A percentile compares a stretch with the other conserved stretches of the same genome.
Conservation (phyloP, 2,329 filamentous ascomycete genomes). For the Ascochyta pisi region DNA sequence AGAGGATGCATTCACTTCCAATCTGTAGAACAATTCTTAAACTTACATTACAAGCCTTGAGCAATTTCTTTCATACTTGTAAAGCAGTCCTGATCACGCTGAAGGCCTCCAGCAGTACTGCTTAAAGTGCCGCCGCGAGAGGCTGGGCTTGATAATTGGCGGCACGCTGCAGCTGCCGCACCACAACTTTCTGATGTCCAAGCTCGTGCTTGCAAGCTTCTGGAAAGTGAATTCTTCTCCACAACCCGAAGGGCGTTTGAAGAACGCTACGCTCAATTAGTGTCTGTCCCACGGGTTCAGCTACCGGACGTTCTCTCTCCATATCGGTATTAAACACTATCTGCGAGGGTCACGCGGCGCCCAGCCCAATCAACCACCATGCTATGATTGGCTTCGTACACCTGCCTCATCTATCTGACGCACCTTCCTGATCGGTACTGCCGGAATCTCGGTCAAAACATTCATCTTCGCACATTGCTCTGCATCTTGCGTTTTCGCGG, state of each 20-base stretch:
- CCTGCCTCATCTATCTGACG: conserved; percentile 15
- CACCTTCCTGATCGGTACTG: conserved; percentile 13
- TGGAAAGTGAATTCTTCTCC: not conserved
- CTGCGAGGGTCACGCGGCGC: conserved; percentile 30
- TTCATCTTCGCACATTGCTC: conserved; percentile 11
- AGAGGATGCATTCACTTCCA: too few relatives aligned
- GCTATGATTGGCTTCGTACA: conserved; percentile 9
- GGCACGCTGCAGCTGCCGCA: not conserved
- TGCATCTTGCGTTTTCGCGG: conserved; percentile 6
- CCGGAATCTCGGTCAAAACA: conserved; percentile 9
- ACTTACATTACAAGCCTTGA: too few relatives aligned
- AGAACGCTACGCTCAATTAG: conserved; percentile 9
- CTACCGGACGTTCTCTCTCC: conserved; percentile 32
- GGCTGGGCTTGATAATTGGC: not conserved
- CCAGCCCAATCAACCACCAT: conserved; percentile 23
- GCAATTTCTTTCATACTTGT: too few relatives aligned
- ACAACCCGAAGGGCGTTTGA: not conserved
- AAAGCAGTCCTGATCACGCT: too few relatives aligned
- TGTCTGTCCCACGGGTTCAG: conserved; percentile 24
- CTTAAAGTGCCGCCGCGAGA: too few relatives aligned
- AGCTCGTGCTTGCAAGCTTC: conserved; percentile 2
- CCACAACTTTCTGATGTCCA: not conserved
- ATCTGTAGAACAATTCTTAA: too few relatives aligned
- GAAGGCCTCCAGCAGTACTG: too few relatives aligned
- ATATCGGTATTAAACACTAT: conserved; percentile 36